Base-by-base conservation (phyloP, 331 rosid genomes). In the Erythrophleum ivorense region DNA sequence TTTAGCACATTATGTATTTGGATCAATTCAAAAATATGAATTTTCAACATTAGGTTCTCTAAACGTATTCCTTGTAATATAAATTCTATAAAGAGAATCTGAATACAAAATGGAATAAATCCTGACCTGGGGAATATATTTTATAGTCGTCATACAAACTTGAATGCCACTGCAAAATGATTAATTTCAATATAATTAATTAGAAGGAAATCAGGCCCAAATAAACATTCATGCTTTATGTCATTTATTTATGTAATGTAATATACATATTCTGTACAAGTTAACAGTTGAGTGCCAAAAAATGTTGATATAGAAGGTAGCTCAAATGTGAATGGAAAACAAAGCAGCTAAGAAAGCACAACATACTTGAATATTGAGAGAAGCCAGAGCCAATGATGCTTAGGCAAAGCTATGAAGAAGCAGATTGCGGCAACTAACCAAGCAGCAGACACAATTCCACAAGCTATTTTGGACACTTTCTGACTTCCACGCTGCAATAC, bases 91-190 rank as follows among this genome's bases (percentile, higher is more conserved):
- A 14, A 49, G 78, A 71, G 9, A 53, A 62, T 14, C 11, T 59
- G 15, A 13, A 50, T 45, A 18, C 34, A 48, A 68, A 81, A 29
- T 71, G 10, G 8, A 14, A 54, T 11, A 50, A 60, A 71, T 6
- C 18, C 92, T 76, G 50, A 95, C 98, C 98, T 95, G 98, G 19
- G 98, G 98, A 78, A 93, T 88, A 78, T 95, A 93, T 79, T 95
- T 95, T 66, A 90, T 86, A 21, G 87, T 46, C 0, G 99, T 90
- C 99, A 95, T 95, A 49, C 73, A 73, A 45, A 95, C 90, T 91
- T 95, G 99, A 75, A 95, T 95, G 57, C 82, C 80, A 88, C 99
- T 91, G 97, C 90, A 90, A 88, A 13, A 77, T 66, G n/a, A 41
- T 36, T 41, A 73, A 50, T 62, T 72, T 19, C 76, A 80, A 64